Evolutionary conservation across 495 filamentous ascomycete genomes (phyloP).

Genomic region (Penicillium pancosmium): DNA sequence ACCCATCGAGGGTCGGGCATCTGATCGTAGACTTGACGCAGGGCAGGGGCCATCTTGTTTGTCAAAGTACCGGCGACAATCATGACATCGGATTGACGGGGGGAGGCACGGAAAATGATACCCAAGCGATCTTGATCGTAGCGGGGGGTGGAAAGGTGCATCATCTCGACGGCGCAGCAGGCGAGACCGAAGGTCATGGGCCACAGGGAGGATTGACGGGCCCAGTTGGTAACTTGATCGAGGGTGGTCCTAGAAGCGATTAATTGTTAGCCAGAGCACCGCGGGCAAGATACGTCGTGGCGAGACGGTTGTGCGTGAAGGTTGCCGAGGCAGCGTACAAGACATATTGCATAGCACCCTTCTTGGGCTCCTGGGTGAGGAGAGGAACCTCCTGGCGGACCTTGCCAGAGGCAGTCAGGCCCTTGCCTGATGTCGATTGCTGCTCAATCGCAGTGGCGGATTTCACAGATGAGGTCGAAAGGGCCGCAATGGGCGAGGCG

Average conservation of each 20-base stretch:
- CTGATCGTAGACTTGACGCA: constrained; percentile 96
- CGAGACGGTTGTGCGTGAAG: background rate
- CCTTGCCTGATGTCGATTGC: constrained; percentile 43
- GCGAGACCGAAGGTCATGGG: constrained; percentile 98
- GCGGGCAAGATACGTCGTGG: background rate
- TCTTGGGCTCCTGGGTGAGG: constrained; percentile 88
- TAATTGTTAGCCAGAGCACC: constrained; percentile 11
- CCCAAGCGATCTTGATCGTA: constrained; percentile 96
- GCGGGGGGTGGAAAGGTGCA: constrained; percentile 93
- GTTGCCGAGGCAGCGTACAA: constrained; percentile 60
- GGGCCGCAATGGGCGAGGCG: constrained; percentile 34
- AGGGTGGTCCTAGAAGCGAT: constrained; percentile 70
- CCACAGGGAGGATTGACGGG: constrained; percentile 90
- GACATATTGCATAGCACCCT: constrained; percentile 96
- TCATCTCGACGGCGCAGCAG: constrained; percentile 98
- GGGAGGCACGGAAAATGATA: constrained; percentile 96
- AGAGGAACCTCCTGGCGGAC: constrained; percentile 77
- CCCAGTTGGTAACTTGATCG: constrained; percentile 93
- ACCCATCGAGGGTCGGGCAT: constrained; percentile 98
- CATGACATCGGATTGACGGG: constrained; percentile 96
- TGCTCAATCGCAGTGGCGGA: constrained; percentile 47
- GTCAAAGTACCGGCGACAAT: constrained; percentile 95
- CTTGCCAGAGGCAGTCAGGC: constrained; percentile 53
- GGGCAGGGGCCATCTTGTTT: constrained; percentile 96
- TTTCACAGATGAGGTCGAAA: constrained; percentile 47